Evolutionary conservation across 1,284 basidiomycete genomes (phyloP).

Genomic region (Gomphus bonarii): DNA sequence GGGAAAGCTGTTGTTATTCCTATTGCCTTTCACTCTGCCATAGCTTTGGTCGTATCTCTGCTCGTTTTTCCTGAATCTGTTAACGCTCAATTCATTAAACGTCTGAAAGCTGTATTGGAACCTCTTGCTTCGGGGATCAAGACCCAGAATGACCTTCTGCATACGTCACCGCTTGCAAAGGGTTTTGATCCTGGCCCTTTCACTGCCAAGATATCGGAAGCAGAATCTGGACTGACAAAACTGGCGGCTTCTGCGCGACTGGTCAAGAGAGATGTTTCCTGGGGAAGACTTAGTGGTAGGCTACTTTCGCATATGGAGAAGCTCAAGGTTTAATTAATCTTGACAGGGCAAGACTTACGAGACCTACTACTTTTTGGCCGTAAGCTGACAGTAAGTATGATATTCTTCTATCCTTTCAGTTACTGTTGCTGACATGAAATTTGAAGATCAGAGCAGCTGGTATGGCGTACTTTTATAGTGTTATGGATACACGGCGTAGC

Average conservation of each 20-base stretch:
- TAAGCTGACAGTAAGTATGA: constrained; percentile 29
- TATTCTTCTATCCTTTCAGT: not conserved
- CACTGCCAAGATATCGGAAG: constrained; percentile 28
- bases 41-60: constrained; percentile 43
- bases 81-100: constrained; percentile 49
- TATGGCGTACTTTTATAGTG: constrained; percentile 49
- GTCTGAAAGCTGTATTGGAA: constrained; percentile 40
- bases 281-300: constrained; percentile 48
- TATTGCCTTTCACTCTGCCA: constrained; percentile 47
- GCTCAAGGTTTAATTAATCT: not conserved
- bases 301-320: not conserved
- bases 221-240: constrained; percentile 46
- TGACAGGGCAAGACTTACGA: constrained; percentile 32
- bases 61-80: constrained; percentile 59
- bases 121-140: constrained; percentile 40
- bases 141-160: constrained; percentile 39
- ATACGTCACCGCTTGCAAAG: constrained; percentile 32
- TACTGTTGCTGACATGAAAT: not conserved
- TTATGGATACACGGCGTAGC: constrained; percentile 52
- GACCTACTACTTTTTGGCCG: constrained; percentile 41
- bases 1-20: constrained; percentile 50
- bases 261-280: constrained; percentile 54
- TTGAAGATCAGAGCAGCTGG: constrained; percentile 45
- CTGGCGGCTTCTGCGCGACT: constrained; percentile 46
- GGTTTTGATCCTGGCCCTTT: constrained; percentile 31